phyloP scores from a whole-genome alignment of 192 early-diverging fungal species.

The Hyaloraphidium curvatum region DNA sequence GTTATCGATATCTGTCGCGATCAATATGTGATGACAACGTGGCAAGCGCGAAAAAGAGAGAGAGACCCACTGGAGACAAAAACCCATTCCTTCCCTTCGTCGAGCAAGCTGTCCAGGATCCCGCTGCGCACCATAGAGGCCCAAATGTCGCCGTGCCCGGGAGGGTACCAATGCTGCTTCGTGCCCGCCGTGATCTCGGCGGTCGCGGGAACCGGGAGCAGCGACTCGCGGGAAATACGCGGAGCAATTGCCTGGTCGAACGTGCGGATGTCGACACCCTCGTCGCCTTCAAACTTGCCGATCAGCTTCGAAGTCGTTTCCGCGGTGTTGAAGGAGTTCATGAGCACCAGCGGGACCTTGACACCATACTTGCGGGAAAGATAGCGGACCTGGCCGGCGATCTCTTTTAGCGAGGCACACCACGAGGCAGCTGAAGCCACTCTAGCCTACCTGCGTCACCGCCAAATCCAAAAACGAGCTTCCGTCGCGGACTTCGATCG shows the following conservation, averaged over 20 bases:
- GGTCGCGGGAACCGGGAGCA: slow-evolving; percentile 58
- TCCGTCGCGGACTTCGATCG: slow-evolving; percentile 93
- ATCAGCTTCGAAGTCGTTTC: slow-evolving; percentile 90
- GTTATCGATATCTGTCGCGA: no score
- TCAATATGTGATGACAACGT: no score
- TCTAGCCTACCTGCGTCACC: no score
- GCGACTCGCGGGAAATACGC: slow-evolving; percentile 77
- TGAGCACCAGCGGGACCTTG: slow-evolving; percentile 88
- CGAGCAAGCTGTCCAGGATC: slow-evolving; percentile 74
- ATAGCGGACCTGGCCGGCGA: no score
- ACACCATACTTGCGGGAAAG: no score
- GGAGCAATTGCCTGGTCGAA: slow-evolving; percentile 96
- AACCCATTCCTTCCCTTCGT: slow-evolving; percentile 90
- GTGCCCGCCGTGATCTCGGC: no score
- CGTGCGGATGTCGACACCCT: slow-evolving; percentile 79
- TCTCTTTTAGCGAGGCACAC: no score
- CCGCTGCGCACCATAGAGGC: slow-evolving; percentile 86
- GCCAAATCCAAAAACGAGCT: slow-evolving; percentile 97
- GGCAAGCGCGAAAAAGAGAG: no score
- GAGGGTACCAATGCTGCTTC: slow-evolving; percentile 93
- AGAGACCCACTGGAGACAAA: slow-evolving; percentile 99
- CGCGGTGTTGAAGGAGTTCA: slow-evolving; percentile 99
- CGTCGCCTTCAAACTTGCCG: slow-evolving; percentile 88
- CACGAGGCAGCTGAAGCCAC: no score
- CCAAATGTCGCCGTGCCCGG: slow-evolving; percentile 97